Evolutionary conservation across 306 rosid species (phyloP).

Genomic region (Astragalus membranaceus): DNA sequence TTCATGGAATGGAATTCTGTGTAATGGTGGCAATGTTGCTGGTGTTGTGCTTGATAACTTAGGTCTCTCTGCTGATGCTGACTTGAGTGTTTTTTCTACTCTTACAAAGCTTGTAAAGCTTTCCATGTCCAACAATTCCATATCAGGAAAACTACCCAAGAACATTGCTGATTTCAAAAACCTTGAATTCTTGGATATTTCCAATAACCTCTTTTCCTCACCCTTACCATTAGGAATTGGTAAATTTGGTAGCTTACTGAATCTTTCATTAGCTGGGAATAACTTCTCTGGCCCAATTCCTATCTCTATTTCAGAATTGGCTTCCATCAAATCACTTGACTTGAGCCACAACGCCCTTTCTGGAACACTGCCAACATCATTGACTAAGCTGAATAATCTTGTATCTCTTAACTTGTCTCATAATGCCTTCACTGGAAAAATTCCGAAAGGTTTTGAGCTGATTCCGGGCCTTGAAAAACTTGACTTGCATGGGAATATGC

Average conservation of each 20-base stretch:
- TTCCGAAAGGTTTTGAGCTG: conserved; percentile 75
- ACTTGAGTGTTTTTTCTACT: conserved; percentile 66
- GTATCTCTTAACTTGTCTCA: conserved; percentile 66
- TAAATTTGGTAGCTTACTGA: conserved; percentile 49
- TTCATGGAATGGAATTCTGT: conserved; percentile 92
- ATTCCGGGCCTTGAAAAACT: conserved; percentile 59
- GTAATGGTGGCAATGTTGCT: conserved; percentile 90
- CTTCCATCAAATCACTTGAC: conserved; percentile 73
- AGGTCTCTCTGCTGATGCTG: conserved; percentile 76
- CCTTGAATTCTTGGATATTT: conserved; percentile 74
- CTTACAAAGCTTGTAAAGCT: conserved; percentile 79
- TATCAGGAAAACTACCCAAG: conserved; percentile 60
- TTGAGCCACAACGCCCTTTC: conserved; percentile 73
- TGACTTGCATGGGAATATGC: conserved; percentile 83
- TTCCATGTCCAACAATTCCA: conserved; percentile 77
- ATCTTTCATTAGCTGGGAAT: conserved; percentile 76
- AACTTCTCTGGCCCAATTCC: conserved; percentile 85
- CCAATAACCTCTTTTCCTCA: conserved; percentile 72
- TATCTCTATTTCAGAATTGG: conserved; percentile 51
- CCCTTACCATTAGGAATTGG: conserved; percentile 59
- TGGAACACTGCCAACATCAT: conserved; percentile 52
- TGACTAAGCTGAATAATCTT: conserved; percentile 49
- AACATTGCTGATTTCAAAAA: conserved; percentile 60
- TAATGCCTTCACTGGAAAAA: conserved; percentile 58
- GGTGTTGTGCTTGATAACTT: conserved; percentile 83